A percentile compares a stretch with the other conserved stretches of the same genome.
These are phyloP conservation scores for Nicotiana sylvestris DNA, from an alignment of 257 asterid genomes.

Conservation along the genomic window DNA sequence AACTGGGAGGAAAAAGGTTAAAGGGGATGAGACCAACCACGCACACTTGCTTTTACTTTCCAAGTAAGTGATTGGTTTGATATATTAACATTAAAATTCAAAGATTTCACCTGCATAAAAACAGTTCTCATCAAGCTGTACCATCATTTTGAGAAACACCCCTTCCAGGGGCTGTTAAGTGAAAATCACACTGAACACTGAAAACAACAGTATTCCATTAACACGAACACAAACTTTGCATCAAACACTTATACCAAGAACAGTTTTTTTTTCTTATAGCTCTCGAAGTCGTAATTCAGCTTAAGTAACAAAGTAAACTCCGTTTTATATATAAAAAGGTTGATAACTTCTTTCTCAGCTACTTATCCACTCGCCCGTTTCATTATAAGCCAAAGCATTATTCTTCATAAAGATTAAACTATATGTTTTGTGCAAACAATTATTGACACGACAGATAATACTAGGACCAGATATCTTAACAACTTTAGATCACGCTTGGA, in stretches of 20 bases:
- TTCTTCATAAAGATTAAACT: background rate
- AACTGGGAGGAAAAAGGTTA: slow-evolving; percentile 31
- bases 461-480: background rate
- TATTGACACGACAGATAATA: background rate
- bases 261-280: background rate
- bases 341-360: background rate
- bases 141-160: background rate
- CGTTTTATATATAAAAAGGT: background rate
- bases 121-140: background rate
- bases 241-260: background rate
- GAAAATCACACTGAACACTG: background rate
- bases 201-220: background rate
- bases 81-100: background rate
- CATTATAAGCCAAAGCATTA: background rate
- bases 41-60: background rate
- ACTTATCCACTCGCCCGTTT: background rate
- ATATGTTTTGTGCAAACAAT: too few species aligned
- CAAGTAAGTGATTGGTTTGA: background rate
- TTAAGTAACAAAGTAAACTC: background rate
- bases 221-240: background rate
- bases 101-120: background rate
- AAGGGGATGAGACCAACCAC: background rate
- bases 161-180: background rate
- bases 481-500: background rate
- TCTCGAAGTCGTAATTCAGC: background rate